Percentiles rank a stretch among this genome's conserved stretches.
phyloP scores from a whole-genome alignment of 768 basidiomycete species.

The Naganishia antarctica region DNA sequence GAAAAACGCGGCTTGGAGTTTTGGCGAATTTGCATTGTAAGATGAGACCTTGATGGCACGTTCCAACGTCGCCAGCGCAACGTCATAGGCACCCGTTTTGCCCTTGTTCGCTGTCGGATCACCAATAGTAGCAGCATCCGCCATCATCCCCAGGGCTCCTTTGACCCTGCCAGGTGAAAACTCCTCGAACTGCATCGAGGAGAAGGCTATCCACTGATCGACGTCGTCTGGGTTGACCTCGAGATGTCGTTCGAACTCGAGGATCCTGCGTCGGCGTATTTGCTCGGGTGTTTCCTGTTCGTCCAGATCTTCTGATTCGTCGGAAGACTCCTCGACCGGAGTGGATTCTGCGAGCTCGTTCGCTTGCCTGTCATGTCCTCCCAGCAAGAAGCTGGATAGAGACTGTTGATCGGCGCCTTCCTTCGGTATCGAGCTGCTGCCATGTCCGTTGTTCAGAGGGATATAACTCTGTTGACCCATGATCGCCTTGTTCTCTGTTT shows the following conservation, averaged over 20 bases:
- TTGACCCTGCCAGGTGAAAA: constrained; percentile 27
- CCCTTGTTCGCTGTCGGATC: constrained; percentile 26
- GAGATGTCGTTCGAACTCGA: constrained; percentile 38
- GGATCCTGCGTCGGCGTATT: constrained; percentile 31
- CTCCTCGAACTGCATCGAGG: constrained; percentile 27
- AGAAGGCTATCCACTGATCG: constrained; percentile 45
- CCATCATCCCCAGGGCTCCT: constrained; percentile 31
- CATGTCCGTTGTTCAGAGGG: neutral
- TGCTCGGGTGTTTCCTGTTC: constrained; percentile 40
- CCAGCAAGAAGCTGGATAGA: neutral
- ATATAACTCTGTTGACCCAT: neutral
- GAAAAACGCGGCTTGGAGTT: constrained; percentile 47
- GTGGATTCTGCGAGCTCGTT: neutral
- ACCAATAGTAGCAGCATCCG: constrained; percentile 27
- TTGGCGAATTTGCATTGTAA: constrained; percentile 32
- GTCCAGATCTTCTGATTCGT: constrained; percentile 27
- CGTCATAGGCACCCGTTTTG: constrained; percentile 32
- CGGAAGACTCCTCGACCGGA: neutral
- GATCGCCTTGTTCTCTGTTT: neutral
- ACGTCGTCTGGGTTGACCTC: constrained; percentile 38
- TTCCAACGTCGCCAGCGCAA: constrained; percentile 48
- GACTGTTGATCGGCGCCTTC: neutral
- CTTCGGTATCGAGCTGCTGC: neutral
- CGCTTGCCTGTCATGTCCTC: neutral
- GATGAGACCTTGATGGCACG: constrained; percentile 41